These are phyloP conservation scores for Trichosporon sp. DNA, from an alignment of 1,284 basidiomycete species.

Conservation along the genomic window DNA sequence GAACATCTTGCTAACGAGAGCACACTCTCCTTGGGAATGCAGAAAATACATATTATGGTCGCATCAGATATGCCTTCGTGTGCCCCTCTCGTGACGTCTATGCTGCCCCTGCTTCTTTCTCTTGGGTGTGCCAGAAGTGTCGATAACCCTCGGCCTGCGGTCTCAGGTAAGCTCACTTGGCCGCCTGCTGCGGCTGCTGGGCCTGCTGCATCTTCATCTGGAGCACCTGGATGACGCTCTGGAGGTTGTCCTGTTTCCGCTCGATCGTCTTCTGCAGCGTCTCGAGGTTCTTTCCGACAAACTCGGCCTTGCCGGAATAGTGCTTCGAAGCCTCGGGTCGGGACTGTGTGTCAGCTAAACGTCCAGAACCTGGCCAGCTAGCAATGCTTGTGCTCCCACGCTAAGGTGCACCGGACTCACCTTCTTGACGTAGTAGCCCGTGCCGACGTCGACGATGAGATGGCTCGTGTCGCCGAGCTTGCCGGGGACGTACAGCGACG, in stretches of 20 bases:
- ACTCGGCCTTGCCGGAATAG: constrained; percentile 75
- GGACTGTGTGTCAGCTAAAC: constrained; percentile 60
- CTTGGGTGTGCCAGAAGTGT: too few relatives aligned
- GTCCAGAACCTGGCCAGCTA: too few relatives aligned
- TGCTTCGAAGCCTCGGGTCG: constrained; percentile 75
- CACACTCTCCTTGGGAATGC: neutral
- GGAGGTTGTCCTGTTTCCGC: constrained; percentile 86
- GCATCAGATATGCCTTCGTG: neutral
- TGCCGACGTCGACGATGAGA: constrained; percentile 93
- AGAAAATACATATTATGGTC: constrained; percentile 4
- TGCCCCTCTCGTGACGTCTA: neutral
- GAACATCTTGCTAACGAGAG: too few relatives aligned
- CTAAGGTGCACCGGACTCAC: constrained; percentile 57
- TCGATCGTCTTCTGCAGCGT: constrained; percentile 79
- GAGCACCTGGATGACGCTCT: constrained; percentile 70
- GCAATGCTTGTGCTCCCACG: too few relatives aligned
- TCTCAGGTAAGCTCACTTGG: constrained; percentile 10
- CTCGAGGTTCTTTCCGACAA: constrained; percentile 76
- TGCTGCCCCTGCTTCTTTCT: neutral
- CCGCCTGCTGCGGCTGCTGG: constrained; percentile 30
- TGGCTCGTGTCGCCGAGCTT: constrained; percentile 79
- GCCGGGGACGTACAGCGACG: constrained; percentile 92
- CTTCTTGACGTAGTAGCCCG: constrained; percentile 95
- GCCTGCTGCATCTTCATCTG: constrained; percentile 68
- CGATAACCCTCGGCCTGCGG: neutral